Evolutionary conservation across 148 eudicot species (phyloP).

Genomic region (Silene conica): DNA sequence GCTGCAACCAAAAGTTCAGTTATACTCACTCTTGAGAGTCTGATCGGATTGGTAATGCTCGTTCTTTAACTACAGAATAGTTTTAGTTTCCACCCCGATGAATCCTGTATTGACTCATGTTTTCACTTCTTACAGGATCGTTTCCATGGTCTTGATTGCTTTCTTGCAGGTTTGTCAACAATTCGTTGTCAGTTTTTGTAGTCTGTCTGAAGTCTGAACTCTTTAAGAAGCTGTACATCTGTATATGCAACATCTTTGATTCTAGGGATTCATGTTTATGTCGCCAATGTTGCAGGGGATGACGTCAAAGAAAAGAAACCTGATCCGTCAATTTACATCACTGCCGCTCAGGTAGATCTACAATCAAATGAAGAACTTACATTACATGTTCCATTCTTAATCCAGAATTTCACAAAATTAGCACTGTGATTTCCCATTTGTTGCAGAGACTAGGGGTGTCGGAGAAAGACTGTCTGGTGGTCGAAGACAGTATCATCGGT

Average conservation of each 20-base stretch:
- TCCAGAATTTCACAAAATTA: background rate
- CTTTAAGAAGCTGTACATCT: background rate
- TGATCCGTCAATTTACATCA: slow-evolving; percentile 79
- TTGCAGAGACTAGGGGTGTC: slow-evolving; percentile 74
- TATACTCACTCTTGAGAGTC: slow-evolving; percentile 83
- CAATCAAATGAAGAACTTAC: background rate
- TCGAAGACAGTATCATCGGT: slow-evolving; percentile 95
- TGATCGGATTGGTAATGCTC: slow-evolving; percentile 71
- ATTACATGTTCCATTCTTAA: background rate
- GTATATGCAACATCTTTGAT: background rate
- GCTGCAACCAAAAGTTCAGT: slow-evolving; percentile 99
- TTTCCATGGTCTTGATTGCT: slow-evolving; percentile 85
- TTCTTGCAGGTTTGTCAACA: slow-evolving; percentile 76
- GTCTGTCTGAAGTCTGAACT: slow-evolving; percentile 3
- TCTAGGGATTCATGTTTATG: background rate
- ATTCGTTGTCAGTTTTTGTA: background rate
- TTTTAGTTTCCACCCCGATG: background rate
- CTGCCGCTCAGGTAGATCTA: slow-evolving; percentile 65
- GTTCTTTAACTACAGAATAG: background rate
- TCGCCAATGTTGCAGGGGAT: slow-evolving; percentile 53
- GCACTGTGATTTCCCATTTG: slow-evolving; percentile 10
- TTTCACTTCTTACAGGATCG: slow-evolving; percentile 55
- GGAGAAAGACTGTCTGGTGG: slow-evolving; percentile 68
- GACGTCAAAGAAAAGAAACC: slow-evolving; percentile 98
- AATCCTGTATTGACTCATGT: background rate